Evolutionary conservation across 129 eudicot genomes (phyloP).

Genomic region (Pittosporum tobira): DNA sequence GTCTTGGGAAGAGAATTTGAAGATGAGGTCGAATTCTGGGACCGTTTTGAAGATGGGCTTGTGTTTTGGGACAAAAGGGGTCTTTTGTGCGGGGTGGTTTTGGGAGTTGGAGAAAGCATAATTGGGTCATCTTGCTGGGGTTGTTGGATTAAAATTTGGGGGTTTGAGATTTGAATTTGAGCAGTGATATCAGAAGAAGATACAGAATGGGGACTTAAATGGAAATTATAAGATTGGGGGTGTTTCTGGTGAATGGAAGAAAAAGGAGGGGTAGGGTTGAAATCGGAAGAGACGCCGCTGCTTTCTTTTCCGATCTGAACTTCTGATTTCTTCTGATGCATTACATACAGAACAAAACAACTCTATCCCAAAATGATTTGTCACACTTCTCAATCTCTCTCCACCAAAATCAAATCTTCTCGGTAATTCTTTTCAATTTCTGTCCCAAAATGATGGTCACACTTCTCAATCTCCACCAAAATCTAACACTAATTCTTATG

Average conservation of each 20-base stretch:
- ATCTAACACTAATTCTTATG: too few species aligned
- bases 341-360: conserved; percentile 30
- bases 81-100: conserved; percentile 53
- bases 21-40: conserved; percentile 20
- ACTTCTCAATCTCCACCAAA: too few species aligned
- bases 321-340: conserved; percentile 99
- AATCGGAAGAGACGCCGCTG: conserved; percentile 98
- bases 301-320: conserved; percentile 98
- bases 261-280: conserved; percentile 68
- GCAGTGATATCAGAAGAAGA: conserved; percentile 3
- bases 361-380: neutral
- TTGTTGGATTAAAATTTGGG: conserved; percentile 24
- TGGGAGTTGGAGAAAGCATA: conserved; percentile 26
- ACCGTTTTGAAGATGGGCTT: conserved; percentile 16
- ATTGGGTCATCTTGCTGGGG: conserved; percentile 24
- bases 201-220: conserved; percentile 13
- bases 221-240: conserved; percentile 22
- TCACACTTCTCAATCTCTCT: neutral
- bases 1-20: conserved; percentile 33
- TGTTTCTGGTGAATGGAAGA: conserved; percentile 30
- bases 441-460: too few species aligned
- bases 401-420: neutral
- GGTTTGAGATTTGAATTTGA: neutral
- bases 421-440: too few species aligned
- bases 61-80: conserved; percentile 38